Conservation (phyloP, 2,329 filamentous ascomycete species). For the Thielaviopsis punctulata region DNA sequence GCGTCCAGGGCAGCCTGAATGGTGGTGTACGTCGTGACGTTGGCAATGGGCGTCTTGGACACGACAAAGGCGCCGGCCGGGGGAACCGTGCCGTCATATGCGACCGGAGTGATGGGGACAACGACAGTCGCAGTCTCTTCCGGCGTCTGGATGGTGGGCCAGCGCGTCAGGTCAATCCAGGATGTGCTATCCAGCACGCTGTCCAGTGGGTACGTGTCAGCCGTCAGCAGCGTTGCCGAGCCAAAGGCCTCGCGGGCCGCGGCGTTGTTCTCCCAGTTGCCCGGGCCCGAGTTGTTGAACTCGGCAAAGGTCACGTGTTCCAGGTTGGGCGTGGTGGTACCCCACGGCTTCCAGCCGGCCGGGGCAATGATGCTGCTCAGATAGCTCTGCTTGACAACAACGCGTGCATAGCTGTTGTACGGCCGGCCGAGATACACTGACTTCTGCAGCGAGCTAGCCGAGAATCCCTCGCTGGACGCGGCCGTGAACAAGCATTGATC, state of each 20-base stretch:
- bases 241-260: constrained; percentile 14
- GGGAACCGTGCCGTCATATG: constrained; percentile 17
- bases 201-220: constrained; percentile 14
- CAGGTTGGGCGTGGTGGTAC: constrained; percentile 27
- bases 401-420: constrained; percentile 29
- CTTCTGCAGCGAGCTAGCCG: not conserved
- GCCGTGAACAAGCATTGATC: constrained; percentile 19
- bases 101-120: constrained; percentile 12
- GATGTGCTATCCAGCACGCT: constrained; percentile 15
- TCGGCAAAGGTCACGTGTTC: constrained; percentile 38
- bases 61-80: constrained; percentile 19
- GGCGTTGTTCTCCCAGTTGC: constrained; percentile 35
- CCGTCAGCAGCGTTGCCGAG: constrained; percentile 15
- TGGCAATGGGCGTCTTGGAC: constrained; percentile 14
- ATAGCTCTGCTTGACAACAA: constrained; percentile 30
- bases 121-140: not conserved
- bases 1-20: constrained; percentile 15
- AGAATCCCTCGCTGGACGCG: constrained; percentile 11
- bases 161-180: constrained; percentile 17
- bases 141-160: constrained; percentile 15
- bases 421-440: constrained; percentile 28
- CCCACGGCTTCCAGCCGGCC: constrained; percentile 42
- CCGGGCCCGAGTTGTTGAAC: constrained; percentile 40
- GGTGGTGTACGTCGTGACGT: constrained; percentile 15
- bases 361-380: constrained; percentile 39